Evolutionary conservation across 2,329 filamentous ascomycete species (phyloP), one percentile per base, ranked within the genome.

Genomic region (Hypoxylon sp.): DNA sequence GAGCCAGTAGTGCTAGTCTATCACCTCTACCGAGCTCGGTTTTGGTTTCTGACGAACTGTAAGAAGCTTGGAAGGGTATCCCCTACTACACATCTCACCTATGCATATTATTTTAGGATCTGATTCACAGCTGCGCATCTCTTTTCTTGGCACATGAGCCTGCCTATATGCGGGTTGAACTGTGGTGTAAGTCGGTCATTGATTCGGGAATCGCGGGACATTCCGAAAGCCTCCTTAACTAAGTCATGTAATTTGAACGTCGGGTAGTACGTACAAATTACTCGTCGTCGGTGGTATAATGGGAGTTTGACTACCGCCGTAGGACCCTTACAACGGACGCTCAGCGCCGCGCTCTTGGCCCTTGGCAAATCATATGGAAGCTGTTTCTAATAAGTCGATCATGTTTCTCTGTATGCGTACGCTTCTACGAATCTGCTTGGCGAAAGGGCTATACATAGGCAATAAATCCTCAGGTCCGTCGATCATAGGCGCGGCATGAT

Each of bases 31-130:
- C 63, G 59, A 63, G 55, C 43, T 60, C 43, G 34, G 52, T 37
- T 61, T 67, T 29, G 61, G 56, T 55, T 59, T 56, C 51, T 67
- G 55, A 53, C 50, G 21, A 58, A 29, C 46, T 53, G 54, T 59
- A 34, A 43, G 45, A 23, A 63, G 52, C 51, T 58, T 68, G 66
- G 63, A 65, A 66, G 66, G 66, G 59, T 61, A 61, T 53, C 57
- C 59, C 66, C 59, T 68, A 65, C 61, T 61, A 63, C 55, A 48
- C 58, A 65, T 59, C 60, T 67, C 51, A 69, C 57, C 45, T 61
- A 54, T 69, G 63, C 64, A 69, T 65, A 69, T 69, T 67, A 70
- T 68, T 68, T 67, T 70, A 67, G 64, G 67, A 70, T 70, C 67
- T 70, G 64, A 70, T 65, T 69, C 65, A 67, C 50, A 65, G 67